These are phyloP conservation scores for Ottelia alismoides DNA, from an alignment of 106 monocot genomes.

Conservation along the genomic window DNA sequence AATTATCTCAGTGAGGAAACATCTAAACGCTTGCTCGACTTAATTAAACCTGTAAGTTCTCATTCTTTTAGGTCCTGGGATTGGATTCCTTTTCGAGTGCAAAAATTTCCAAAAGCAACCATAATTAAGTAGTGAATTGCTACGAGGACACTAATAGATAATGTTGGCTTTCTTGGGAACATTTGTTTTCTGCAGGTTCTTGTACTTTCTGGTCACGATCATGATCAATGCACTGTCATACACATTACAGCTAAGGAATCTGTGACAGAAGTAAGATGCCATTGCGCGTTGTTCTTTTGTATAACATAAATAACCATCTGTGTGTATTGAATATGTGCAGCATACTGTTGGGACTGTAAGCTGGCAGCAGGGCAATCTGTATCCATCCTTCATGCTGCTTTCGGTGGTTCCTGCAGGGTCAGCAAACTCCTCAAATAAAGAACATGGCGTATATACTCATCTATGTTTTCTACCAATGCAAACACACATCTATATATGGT, in stretches of 20 bases:
- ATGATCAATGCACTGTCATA: constrained; percentile 85
- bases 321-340: constrained; percentile 35
- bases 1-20: constrained; percentile 85
- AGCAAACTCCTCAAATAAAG: constrained; percentile 22
- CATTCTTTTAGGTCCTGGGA: constrained; percentile 1
- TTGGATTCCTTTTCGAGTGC: too few relatives aligned
- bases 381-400: constrained; percentile 97
- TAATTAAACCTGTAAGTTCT: constrained; percentile 59
- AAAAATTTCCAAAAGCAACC: too few relatives aligned
- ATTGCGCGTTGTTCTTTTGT: too few relatives aligned
- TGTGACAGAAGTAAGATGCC: constrained; percentile 52
- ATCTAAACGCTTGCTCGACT: constrained; percentile 48
- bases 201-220: constrained; percentile 96
- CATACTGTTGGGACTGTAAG: constrained; percentile 90
- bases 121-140: too few relatives aligned
- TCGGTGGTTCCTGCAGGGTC: constrained; percentile 22
- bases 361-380: constrained; percentile 93
- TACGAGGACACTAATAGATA: too few relatives aligned
- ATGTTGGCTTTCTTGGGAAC: too few relatives aligned
- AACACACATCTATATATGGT: constrained; percentile 95
- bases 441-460: constrained; percentile 29
- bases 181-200: constrained; percentile 32
- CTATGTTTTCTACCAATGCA: constrained; percentile 92
- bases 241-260: constrained; percentile 60
- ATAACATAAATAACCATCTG: too few relatives aligned